Conservation (phyloP, 2,329 filamentous ascomycete species). For the Trichoderma simmonsii region DNA sequence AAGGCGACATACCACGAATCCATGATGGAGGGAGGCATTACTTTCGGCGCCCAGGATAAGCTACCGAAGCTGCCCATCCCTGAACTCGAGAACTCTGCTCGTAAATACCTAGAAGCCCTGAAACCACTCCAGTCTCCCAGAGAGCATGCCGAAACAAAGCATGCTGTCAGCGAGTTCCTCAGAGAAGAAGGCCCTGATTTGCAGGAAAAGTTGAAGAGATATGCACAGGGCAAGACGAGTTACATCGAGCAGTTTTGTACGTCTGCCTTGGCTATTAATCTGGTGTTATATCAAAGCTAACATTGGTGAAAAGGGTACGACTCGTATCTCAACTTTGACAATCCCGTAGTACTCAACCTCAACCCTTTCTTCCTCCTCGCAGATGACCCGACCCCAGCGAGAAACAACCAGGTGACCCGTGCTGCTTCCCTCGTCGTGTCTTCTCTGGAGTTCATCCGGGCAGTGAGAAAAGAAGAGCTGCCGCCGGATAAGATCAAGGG, state of each 20-base stretch:
- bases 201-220: constrained; percentile 85
- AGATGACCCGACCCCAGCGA: constrained; percentile 92
- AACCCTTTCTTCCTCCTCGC: constrained; percentile 98
- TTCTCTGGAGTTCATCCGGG: constrained; percentile 85
- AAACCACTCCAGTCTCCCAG: constrained; percentile 75
- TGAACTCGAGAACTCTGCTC: constrained; percentile 73
- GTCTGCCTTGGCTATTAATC: constrained; percentile 33
- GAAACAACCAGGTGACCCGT: constrained; percentile 94
- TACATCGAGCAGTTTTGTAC: constrained; percentile 99
- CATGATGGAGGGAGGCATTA: constrained; percentile 67
- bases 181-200: constrained; percentile 75
- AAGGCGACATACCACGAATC: constrained; percentile 54
- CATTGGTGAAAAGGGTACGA: constrained; percentile 72
- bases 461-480: constrained; percentile 88
- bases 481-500: constrained; percentile 83
- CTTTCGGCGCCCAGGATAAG: constrained; percentile 83
- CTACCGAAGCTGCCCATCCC: constrained; percentile 92
- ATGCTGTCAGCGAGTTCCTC: constrained; percentile 80
- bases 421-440: constrained; percentile 90
- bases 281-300: constrained; percentile 16
- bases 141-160: constrained; percentile 78
- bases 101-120: constrained; percentile 75
- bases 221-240: constrained; percentile 85
- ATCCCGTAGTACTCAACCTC: constrained; percentile 92
- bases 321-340: constrained; percentile 96